Evolutionary conservation across 2,329 filamentous ascomycete genomes (phyloP), one percentile per base, ranked within the genome.

Genomic region (Tympanopsis confertula): DNA sequence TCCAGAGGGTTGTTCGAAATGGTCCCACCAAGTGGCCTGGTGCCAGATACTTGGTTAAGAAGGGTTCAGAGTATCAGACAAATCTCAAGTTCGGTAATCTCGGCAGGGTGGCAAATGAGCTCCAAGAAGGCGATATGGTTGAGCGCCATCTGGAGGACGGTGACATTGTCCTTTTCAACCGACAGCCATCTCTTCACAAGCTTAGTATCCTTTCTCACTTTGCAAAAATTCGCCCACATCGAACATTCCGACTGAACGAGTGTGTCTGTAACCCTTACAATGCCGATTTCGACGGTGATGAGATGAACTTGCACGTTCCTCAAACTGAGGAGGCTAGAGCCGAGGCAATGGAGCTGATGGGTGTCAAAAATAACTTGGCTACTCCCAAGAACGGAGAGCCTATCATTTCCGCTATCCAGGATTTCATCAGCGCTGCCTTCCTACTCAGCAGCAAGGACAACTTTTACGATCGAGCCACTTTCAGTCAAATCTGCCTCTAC

Each of bases 221-320:
- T 51, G 91, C 82, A 49, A 95, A 95, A 58, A 78, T 98, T 36
- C 78, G 91, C 36, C 91, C 89, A 0, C 94, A 91, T 80, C 79
- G 88, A 57, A 98, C 91, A 0, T 96, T 98, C 56, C 82, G 91
- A 39, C 70, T 98, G 14, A 98, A 98, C 55, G 91, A 98, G 57
- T 98, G 91, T 73, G 91, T 94, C 1, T 98, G 91, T 61, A 88
- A 84, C 43, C 91, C 91, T 3, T 98, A 98, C 68, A 98, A 98
- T 50, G 91, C 91, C 39, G 91, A 98, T 73, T 98, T 98, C 48
- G 91, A 98, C 51, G 91, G 91, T 42, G 91, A 98, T 50, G 91
- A 98, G 59, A 98, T 98, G 91, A 98, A 98, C 50, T 63, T 98
- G 35, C 91, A 98, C 60, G 88, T 98, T 13, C 91, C 91, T 2